Evolutionary conservation across 2,329 filamentous ascomycete genomes (phyloP).

Genomic region (Aspergillus hiratsukae): DNA sequence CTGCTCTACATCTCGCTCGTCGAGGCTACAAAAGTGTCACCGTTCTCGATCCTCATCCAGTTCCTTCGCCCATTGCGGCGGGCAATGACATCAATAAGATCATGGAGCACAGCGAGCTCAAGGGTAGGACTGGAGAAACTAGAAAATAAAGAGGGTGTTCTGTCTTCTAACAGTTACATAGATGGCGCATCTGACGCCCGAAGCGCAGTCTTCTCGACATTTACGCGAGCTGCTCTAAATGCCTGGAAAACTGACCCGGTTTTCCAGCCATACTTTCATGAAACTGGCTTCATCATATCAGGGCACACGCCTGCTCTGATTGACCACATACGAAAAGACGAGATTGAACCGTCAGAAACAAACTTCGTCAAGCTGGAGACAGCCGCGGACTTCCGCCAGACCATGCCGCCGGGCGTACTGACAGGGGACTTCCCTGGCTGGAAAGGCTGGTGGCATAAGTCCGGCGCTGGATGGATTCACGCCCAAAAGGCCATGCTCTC

Average conservation of each 20-base stretch:
- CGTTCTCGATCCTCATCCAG: conserved; percentile 45
- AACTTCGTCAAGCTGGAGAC: conserved; percentile 36
- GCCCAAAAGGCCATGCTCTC: conserved; percentile 48
- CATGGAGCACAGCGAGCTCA: conserved; percentile 32
- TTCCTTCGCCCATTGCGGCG: conserved; percentile 46
- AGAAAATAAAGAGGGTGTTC: too few relatives aligned
- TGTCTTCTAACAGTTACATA: conserved; percentile 6
- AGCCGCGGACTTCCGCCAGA: conserved; percentile 44
- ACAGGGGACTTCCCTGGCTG: conserved; percentile 49
- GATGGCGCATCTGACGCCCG: conserved; percentile 12
- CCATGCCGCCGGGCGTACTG: conserved; percentile 51
- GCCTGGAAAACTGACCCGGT: conserved; percentile 44
- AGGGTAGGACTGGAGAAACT: conserved; percentile 22
- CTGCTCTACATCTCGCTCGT: conserved; percentile 50
- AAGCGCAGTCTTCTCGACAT: conserved; percentile 21
- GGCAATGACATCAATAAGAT: conserved; percentile 52
- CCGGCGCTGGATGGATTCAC: conserved; percentile 51
- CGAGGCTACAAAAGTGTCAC: conserved; percentile 48
- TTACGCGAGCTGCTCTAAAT: conserved; percentile 27
- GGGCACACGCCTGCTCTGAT: conserved; percentile 40
- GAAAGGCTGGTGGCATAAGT: conserved; percentile 44
- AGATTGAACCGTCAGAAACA: conserved; percentile 28
- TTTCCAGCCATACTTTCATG: conserved; percentile 45
- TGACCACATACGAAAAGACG: conserved; percentile 34
- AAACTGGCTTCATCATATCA: conserved; percentile 40